Percentiles rank a stretch among this genome's conserved stretches.
These are phyloP conservation scores for Rhizopogon vinicolor DNA, from an alignment of 768 basidiomycete genomes.

Conservation along the genomic window DNA sequence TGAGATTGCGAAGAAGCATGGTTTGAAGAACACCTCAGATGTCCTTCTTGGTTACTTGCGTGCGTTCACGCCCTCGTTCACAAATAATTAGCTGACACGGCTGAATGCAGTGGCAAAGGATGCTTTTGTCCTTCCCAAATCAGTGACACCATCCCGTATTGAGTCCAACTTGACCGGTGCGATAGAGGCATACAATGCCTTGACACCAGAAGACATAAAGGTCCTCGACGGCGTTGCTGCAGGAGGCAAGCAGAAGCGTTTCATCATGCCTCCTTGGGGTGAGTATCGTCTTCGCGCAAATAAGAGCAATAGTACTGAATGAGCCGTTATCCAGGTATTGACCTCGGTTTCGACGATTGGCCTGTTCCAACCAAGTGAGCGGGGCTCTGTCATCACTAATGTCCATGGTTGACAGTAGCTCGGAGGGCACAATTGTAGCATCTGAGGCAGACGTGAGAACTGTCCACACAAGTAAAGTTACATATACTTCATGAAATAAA, in stretches of 20 bases:
- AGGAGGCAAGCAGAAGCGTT: conserved; percentile 62
- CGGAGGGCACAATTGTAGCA: not conserved
- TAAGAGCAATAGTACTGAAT: conserved; percentile 9
- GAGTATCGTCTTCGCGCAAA: conserved; percentile 22
- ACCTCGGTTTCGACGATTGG: conserved; percentile 73
- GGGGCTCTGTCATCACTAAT: not conserved
- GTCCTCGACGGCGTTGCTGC: conserved; percentile 52
- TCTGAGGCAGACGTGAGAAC: not conserved
- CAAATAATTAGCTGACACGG: not conserved
- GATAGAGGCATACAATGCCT: conserved; percentile 38
- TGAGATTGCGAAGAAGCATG: conserved; percentile 56
- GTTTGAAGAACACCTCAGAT: conserved; percentile 44
- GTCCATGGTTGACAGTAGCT: not conserved
- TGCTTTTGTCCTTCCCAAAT: conserved; percentile 69
- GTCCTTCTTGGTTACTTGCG: conserved; percentile 61
- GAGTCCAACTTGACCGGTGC: conserved; percentile 52
- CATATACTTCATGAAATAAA: not conserved
- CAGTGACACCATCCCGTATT: conserved; percentile 69
- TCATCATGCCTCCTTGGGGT: conserved; percentile 71
- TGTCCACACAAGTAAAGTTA: not conserved
- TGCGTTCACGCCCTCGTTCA: conserved; percentile 24
- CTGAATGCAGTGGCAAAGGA: conserved; percentile 51
- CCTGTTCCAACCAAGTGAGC: conserved; percentile 9
- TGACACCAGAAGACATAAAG: conserved; percentile 49
- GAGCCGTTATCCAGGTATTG: conserved; percentile 38